Conservation (phyloP, 192 early-diverging fungal genomes). For the Umbelopsis isabellina region DNA sequence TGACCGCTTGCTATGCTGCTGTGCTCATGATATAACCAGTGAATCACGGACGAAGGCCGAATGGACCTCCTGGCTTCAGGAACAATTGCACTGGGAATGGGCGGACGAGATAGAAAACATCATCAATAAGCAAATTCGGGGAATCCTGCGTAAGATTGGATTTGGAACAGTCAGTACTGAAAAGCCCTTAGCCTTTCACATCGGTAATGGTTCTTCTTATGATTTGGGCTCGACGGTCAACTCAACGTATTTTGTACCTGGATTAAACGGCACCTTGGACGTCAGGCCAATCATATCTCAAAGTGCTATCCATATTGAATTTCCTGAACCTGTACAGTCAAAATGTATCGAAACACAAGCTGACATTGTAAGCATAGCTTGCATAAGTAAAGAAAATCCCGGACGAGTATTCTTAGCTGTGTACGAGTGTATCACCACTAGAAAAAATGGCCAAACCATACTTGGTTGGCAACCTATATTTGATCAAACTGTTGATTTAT, state of each 20-base stretch:
- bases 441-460: slow-evolving; percentile 3
- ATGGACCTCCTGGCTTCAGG: slow-evolving; percentile 10
- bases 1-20: slow-evolving; percentile 3
- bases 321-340: neutral
- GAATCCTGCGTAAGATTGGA: neutral
- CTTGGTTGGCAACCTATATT: slow-evolving; percentile 13
- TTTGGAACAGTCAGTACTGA: neutral
- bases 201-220: neutral
- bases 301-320: neutral
- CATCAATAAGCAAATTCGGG: slow-evolving; percentile 16
- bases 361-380: slow-evolving; percentile 4
- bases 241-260: slow-evolving; percentile 5
- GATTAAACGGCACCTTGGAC: slow-evolving; percentile 1
- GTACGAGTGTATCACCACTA: neutral
- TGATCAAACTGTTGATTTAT: slow-evolving; percentile 16
- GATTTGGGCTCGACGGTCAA: neutral
- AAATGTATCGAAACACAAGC: neutral
- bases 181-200: neutral
- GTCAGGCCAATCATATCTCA: neutral
- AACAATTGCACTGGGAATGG: slow-evolving; percentile 17
- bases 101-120: slow-evolving; percentile 5
- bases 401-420: neutral
- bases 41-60: neutral
- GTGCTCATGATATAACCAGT: slow-evolving; percentile 8
- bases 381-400: neutral